Conservation (phyloP, 2,329 filamentous ascomycete species). For the Verticillium nubilum region DNA sequence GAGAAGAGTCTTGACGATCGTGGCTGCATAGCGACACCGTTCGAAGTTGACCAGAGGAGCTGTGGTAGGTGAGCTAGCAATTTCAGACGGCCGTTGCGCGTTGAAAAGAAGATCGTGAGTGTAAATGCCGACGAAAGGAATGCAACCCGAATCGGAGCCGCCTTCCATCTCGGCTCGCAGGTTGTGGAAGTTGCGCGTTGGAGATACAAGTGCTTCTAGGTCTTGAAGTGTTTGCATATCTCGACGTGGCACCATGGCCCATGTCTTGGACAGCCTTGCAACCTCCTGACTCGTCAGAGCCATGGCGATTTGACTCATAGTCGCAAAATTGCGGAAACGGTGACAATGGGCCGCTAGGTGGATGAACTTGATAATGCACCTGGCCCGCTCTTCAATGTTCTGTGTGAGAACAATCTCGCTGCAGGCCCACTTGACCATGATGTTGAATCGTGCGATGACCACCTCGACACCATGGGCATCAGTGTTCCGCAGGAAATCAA, state of each 20-base stretch:
- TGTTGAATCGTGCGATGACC: conserved; percentile 80
- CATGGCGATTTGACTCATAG: conserved; percentile 74
- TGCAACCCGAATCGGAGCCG: conserved; percentile 62
- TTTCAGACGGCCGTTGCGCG: conserved; percentile 69
- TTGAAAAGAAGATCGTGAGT: conserved; percentile 82
- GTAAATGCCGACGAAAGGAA: conserved; percentile 79
- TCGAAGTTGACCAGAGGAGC: conserved; percentile 79
- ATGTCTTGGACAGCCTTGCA: conserved; percentile 62
- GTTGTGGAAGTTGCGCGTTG: conserved; percentile 71
- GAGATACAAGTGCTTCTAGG: conserved; percentile 68
- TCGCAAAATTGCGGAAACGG: conserved; percentile 75
- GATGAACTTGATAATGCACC: conserved; percentile 74
- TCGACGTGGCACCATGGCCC: conserved; percentile 60
- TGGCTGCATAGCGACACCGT: conserved; percentile 68
- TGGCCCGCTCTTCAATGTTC: conserved; percentile 64
- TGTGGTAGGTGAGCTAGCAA: conserved; percentile 60
- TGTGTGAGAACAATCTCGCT: conserved; percentile 75
- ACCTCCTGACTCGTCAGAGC: conserved; percentile 72
- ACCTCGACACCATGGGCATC: conserved; percentile 75
- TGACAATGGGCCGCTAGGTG: conserved; percentile 75
- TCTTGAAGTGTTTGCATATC: conserved; percentile 63
- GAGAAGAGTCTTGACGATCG: conserved; percentile 73
- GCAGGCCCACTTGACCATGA: conserved; percentile 82
- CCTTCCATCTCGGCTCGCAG: conserved; percentile 77
- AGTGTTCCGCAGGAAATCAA: conserved; percentile 69